A percentile compares a stretch with the other conserved stretches of the same genome.
phyloP scores from a whole-genome alignment of 495 filamentous ascomycete species.

The Hypoxylon intermedium region DNA sequence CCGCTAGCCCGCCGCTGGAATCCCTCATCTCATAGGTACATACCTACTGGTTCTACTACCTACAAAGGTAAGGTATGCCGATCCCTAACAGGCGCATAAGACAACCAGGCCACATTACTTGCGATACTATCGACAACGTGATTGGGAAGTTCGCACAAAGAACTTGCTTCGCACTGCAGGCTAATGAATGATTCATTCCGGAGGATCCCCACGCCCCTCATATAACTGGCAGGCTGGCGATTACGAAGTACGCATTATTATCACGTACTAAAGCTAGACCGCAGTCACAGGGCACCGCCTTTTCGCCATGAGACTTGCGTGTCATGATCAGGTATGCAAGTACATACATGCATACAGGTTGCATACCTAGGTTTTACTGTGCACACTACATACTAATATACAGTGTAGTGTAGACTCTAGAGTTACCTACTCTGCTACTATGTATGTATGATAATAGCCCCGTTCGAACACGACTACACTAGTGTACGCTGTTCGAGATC shows the following conservation, averaged over 20 bases:
- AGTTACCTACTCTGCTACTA: no score
- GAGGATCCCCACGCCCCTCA: background rate
- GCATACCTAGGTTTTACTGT: constrained; percentile 3
- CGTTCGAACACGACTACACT: constrained; percentile 17
- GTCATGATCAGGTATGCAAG: background rate
- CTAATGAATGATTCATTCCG: background rate
- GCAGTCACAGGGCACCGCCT: constrained; percentile 4
- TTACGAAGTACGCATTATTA: no score
- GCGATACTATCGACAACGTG: no score
- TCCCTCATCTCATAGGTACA: constrained; percentile 1
- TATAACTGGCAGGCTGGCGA: no score
- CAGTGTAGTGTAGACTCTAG: no score
- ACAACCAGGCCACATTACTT: constrained; percentile 8
- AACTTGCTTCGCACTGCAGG: background rate
- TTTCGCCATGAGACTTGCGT: constrained; percentile 17
- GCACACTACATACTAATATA: constrained; percentile 8
- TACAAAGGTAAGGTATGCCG: no score
- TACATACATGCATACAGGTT: background rate
- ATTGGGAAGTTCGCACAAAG: background rate
- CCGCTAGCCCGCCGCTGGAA: constrained; percentile 19
- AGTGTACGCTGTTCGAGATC: constrained; percentile 40
- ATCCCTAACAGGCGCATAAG: no score
- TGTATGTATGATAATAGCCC: constrained; percentile 14
- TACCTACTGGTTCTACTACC: no score
- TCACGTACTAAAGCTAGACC: no score